Evolutionary conservation across 1,284 basidiomycete genomes (phyloP).

Genomic region (Sphagnurus paluster): DNA sequence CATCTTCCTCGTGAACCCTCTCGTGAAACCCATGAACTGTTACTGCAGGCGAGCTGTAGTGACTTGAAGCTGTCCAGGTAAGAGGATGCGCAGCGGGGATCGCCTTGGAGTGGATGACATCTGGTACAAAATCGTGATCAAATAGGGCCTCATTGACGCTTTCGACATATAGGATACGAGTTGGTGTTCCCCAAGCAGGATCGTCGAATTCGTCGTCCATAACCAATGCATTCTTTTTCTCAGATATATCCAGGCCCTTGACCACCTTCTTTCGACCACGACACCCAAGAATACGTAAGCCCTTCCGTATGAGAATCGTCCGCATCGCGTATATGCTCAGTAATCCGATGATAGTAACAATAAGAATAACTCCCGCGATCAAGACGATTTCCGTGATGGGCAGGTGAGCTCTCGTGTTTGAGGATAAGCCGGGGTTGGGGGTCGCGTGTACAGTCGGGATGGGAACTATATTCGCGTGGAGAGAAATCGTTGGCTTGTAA

Average conservation of each 20-base stretch:
- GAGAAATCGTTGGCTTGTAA: slow-evolving; percentile 14
- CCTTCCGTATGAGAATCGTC: slow-evolving; percentile 13
- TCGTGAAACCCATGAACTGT: slow-evolving; percentile 18
- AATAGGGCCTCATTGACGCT: slow-evolving; percentile 4
- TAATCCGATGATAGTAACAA: slow-evolving; percentile 8
- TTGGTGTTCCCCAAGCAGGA: slow-evolving; percentile 15
- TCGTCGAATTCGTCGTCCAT: slow-evolving; percentile 12
- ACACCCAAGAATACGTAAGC: slow-evolving; percentile 11
- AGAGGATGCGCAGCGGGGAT: no score
- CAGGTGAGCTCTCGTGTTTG: slow-evolving; percentile 7
- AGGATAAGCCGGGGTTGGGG: not conserved
- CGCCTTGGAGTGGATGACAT: no score
- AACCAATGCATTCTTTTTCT: slow-evolving; percentile 10
- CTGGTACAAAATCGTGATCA: slow-evolving; percentile 3
- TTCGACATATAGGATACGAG: slow-evolving; percentile 17
- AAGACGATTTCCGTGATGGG: slow-evolving; percentile 11
- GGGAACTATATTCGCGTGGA: slow-evolving; percentile 20
- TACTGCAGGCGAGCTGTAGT: not conserved
- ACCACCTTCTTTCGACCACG: slow-evolving; percentile 8
- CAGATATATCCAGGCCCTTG: not conserved
- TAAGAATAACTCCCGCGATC: slow-evolving; percentile 11
- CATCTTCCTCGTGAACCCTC: slow-evolving; percentile 31
- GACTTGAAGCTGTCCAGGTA: not conserved
- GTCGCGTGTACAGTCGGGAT: not conserved
- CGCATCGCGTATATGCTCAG: slow-evolving; percentile 12